phyloP scores from a whole-genome alignment of 768 basidiomycete genomes.

The Glaciozyma antarctica region DNA sequence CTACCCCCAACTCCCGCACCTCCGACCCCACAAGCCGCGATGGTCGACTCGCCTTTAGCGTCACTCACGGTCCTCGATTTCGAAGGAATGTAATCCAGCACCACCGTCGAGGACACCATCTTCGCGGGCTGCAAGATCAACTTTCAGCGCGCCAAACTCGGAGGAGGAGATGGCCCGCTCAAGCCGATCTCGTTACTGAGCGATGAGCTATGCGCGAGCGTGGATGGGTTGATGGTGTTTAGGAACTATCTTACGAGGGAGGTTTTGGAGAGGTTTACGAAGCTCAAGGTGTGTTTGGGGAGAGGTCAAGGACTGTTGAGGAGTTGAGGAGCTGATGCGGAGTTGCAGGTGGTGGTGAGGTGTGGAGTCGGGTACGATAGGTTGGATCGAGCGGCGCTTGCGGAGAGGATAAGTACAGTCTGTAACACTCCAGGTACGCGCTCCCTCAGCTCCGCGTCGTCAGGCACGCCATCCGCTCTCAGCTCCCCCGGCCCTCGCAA shows the following conservation, averaged over 20 bases:
- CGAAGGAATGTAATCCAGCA: background rate
- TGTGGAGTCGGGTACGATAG: constrained; percentile 32
- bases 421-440: constrained; percentile 31
- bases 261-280: background rate
- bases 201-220: constrained; percentile 2
- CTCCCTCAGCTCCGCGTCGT: no score
- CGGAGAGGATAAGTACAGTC: constrained; percentile 21
- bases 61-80: background rate
- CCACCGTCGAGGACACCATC: background rate
- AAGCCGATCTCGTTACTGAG: background rate
- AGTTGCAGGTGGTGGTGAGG: constrained; percentile 22
- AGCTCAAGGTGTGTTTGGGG: constrained; percentile 6
- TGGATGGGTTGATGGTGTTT: constrained; percentile 1
- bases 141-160: background rate
- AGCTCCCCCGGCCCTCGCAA: no score
- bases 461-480: no score
- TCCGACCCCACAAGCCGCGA: no score
- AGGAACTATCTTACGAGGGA: background rate
- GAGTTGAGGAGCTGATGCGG: background rate
- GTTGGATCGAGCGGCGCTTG: constrained; percentile 27
- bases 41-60: background rate
- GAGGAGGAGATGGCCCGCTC: background rate
- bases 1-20: no score
- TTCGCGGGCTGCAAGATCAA: background rate
- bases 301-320: constrained; percentile 17